phyloP scores from a whole-genome alignment of 2,329 filamentous ascomycete genomes.

The Paracamarosporium sp. region DNA sequence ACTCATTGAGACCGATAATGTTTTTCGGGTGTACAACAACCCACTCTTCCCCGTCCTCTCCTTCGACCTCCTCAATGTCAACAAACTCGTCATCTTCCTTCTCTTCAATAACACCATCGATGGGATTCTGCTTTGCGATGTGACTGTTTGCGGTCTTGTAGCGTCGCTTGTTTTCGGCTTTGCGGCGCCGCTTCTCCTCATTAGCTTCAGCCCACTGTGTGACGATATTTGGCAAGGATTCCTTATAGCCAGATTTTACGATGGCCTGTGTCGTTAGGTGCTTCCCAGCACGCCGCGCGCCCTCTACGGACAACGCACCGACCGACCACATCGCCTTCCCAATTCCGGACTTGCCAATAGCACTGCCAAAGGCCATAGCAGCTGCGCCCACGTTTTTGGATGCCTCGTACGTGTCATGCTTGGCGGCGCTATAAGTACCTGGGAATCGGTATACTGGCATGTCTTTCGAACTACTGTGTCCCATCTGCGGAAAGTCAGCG shows the following conservation, averaged over 20 bases:
- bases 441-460: conserved; percentile 19
- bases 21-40: neutral
- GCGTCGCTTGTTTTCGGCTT: conserved; percentile 1
- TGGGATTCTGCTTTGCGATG: too few relatives aligned
- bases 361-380: conserved; percentile 13
- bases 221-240: conserved; percentile 6
- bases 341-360: conserved; percentile 16
- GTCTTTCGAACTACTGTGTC: neutral
- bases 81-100: too few relatives aligned
- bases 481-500: neutral
- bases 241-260: neutral
- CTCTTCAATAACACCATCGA: too few relatives aligned
- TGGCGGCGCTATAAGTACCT: conserved; percentile 23
- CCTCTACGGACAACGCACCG: conserved; percentile 11
- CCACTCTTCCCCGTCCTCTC: neutral
- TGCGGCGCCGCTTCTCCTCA: neutral
- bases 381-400: conserved; percentile 14
- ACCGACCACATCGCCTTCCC: conserved; percentile 20
- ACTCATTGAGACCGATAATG: neutral
- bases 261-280: conserved; percentile 6
- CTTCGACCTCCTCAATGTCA: too few relatives aligned
- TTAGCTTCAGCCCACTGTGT: conserved; percentile 14
- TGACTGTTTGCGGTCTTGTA: neutral
- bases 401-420: conserved; percentile 15
- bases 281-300: conserved; percentile 12